phyloP scores from a whole-genome alignment of 202 grass and related monocot species.

The Eragrostis tef region DNA sequence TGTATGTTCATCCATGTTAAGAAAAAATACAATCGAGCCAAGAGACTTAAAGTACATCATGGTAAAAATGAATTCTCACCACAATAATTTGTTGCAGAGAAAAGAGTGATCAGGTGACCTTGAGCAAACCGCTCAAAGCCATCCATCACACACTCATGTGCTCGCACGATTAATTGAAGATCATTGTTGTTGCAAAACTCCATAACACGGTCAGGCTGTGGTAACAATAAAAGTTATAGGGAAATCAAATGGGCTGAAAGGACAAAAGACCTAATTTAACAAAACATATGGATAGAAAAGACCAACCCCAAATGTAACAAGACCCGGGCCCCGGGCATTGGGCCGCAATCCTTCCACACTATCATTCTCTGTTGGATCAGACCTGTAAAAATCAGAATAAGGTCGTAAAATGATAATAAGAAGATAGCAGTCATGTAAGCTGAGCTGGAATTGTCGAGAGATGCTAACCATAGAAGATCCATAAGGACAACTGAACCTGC shows the following conservation, averaged over 20 bases:
- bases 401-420: constrained; percentile 28
- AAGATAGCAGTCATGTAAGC: constrained; percentile 11
- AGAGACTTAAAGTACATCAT: constrained; percentile 4
- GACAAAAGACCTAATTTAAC: background rate
- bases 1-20: constrained; percentile 48
- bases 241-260: constrained; percentile 21
- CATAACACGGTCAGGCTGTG: constrained; percentile 98
- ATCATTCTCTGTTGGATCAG: constrained; percentile 98
- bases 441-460: constrained; percentile 9
- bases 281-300: constrained; percentile 14
- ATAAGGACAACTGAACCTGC: constrained; percentile 95
- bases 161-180: constrained; percentile 94
- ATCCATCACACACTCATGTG: constrained; percentile 99
- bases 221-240: constrained; percentile 46
- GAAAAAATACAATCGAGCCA: constrained; percentile 21
- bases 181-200: constrained; percentile 99
- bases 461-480: constrained; percentile 89
- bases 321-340: constrained; percentile 93
- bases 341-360: constrained; percentile 97
- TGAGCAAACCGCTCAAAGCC: constrained; percentile 99
- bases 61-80: constrained; percentile 56
- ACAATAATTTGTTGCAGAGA: constrained; percentile 99
- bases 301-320: constrained; percentile 99
- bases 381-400: constrained; percentile 65
- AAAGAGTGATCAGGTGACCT: constrained; percentile 98